These are phyloP conservation scores for sunflower (Helianthus annuus) DNA, from an alignment of 129 eudicot species.

Conservation along the genomic window DNA sequence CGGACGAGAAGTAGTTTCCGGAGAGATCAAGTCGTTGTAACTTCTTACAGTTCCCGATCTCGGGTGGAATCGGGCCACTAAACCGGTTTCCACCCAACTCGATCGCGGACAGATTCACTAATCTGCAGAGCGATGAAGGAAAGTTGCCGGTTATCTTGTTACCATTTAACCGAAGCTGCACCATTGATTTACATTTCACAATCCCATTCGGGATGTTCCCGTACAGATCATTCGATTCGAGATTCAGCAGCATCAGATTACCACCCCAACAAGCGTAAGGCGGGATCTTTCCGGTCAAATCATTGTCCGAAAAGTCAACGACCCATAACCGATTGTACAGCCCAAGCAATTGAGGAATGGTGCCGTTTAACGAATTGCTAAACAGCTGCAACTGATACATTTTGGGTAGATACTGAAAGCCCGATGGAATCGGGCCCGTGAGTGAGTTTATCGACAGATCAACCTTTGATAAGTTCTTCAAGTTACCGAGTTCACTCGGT, in stretches of 20 bases:
- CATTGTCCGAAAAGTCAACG: slow-evolving; percentile 75
- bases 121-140: slow-evolving; percentile 75
- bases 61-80: slow-evolving; percentile 67
- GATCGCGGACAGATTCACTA: slow-evolving; percentile 61
- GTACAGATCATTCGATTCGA: slow-evolving; percentile 63
- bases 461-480: slow-evolving; percentile 64
- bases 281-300: slow-evolving; percentile 75
- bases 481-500: slow-evolving; percentile 61
- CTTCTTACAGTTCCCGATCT: slow-evolving; percentile 61
- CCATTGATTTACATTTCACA: slow-evolving; percentile 57
- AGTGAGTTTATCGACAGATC: slow-evolving; percentile 81
- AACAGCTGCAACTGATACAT: slow-evolving; percentile 84
- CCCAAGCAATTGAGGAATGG: slow-evolving; percentile 78
- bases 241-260: slow-evolving; percentile 68
- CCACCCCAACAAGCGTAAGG: slow-evolving; percentile 59
- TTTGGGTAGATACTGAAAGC: slow-evolving; percentile 69
- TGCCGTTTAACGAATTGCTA: slow-evolving; percentile 63
- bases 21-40: slow-evolving; percentile 89
- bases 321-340: slow-evolving; percentile 75
- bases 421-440: slow-evolving; percentile 75
- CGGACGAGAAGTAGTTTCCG: slow-evolving; percentile 58
- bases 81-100: slow-evolving; percentile 82
- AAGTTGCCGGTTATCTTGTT: slow-evolving; percentile 74
- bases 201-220: slow-evolving; percentile 76
- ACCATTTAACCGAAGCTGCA: slow-evolving; percentile 66